A percentile compares a stretch with the other conserved stretches of the same genome.
Conservation (phyloP, 441 rosid species). For the Syzygium syzygioides region DNA sequence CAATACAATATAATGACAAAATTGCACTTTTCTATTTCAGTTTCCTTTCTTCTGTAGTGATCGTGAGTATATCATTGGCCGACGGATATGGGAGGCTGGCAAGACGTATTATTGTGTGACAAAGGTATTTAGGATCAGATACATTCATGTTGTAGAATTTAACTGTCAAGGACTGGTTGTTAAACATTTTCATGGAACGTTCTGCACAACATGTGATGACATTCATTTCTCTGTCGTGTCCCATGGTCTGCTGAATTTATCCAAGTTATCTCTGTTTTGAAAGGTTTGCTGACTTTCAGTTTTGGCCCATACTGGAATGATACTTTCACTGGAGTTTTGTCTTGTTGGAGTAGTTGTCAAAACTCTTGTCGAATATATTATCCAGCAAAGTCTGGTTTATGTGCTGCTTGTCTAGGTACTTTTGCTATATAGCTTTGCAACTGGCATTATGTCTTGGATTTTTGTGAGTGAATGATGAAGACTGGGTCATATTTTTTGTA, state of each 20-base stretch:
- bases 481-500: background rate
- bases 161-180: background rate
- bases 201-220: background rate
- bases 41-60: conserved; percentile 96
- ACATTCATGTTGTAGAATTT: background rate
- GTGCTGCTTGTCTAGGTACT: background rate
- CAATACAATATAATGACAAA: background rate
- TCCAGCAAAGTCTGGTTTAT: background rate
- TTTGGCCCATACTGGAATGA: background rate
- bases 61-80: conserved; percentile 79
- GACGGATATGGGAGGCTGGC: conserved; percentile 91
- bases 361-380: background rate
- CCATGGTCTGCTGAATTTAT: background rate
- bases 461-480: background rate
- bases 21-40: conserved; percentile 20
- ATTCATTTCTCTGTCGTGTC: background rate
- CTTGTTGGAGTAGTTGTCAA: background rate
- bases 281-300: background rate
- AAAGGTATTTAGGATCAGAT: conserved; percentile 39
- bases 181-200: background rate
- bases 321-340: background rate
- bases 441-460: background rate
- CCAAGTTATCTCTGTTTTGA: background rate
- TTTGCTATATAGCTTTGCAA: background rate
- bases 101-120: conserved; percentile 73